Evolutionary conservation across 352 stramenopile genomes (phyloP), one percentile per base, ranked within the genome.

Genomic region (Thraustochytrium sp.): DNA sequence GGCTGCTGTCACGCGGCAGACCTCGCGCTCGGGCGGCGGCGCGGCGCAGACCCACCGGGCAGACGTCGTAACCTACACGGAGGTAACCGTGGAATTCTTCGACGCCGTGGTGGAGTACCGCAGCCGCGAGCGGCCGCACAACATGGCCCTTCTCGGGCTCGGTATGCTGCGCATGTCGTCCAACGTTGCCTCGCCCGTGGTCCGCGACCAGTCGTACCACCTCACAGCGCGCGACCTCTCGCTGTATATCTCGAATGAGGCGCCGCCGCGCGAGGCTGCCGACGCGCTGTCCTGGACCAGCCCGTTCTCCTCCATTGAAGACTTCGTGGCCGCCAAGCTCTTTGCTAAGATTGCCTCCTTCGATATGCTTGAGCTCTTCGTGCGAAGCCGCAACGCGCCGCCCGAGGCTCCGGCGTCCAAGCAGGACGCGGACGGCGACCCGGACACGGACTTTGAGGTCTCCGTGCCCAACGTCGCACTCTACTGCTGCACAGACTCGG

Each of bases 321-420:
- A 80, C 53, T 80, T 65, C 46, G 53, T 51, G 48, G 48, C 44
- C 13, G 37, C 44, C 21, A 80, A 75, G 68, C 44, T 80, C 11
- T 80, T 80, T 34, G 68, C 68, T 31, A 80, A 80, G 31, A 42
- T 80, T 0, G 68, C 68, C 13, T 80, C 68, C 11, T n/a, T 80
- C 5, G 68, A 80, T 26, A 80, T 80, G 68, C 18, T 80, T 8
- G 68, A 80, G 68, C 48, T 80, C 37, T 80, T 80, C 26, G n/a
- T 80, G 3, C 48, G 68, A 0, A 21, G 13, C 2, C 68, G 31
- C 0, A 40, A 18, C 1, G 26, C 23, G 8, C 16, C 8, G 16
- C 11, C 37, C 23, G 36, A 3, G 62, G 8, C 29, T 44, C 13
- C 9, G 40, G 36, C 34, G 36, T 31, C 26, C 26, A 49, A 44